Percentiles rank a stretch among this genome's conserved stretches.
Conservation (phyloP, 1,284 basidiomycete genomes). For the Pisolithus thermaeus region DNA sequence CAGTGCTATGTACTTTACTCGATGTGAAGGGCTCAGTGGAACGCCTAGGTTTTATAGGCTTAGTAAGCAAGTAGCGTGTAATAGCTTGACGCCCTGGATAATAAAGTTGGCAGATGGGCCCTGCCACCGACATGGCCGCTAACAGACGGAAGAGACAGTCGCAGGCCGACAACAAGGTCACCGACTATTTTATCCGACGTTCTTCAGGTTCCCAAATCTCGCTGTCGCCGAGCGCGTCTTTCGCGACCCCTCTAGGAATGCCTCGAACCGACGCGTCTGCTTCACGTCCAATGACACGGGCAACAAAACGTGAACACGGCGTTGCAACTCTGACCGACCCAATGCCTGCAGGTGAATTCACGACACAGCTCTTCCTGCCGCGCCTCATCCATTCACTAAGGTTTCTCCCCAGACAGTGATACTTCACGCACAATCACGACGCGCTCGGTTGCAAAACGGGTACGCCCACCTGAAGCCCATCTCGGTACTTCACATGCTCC, state of each 20-base stretch:
- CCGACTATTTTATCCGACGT: slow-evolving; percentile 24
- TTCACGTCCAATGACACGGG: slow-evolving; percentile 7
- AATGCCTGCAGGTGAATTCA: background rate
- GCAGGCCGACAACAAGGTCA: slow-evolving; percentile 17
- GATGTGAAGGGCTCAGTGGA: no score
- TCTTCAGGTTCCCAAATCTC: background rate
- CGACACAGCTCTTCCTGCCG: background rate
- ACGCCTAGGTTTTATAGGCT: no score
- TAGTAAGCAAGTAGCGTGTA: no score
- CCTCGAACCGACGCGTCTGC: slow-evolving; percentile 4
- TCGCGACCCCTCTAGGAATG: background rate
- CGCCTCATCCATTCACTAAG: background rate
- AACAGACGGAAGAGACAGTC: slow-evolving; percentile 1
- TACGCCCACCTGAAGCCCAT: slow-evolving; percentile 22
- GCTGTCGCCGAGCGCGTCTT: background rate
- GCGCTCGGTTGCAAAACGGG: slow-evolving; percentile 17
- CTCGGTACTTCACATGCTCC: background rate
- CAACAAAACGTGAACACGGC: slow-evolving; percentile 1
- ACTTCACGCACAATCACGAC: slow-evolving; percentile 10
- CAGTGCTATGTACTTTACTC: no score
- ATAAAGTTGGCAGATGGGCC: no score
- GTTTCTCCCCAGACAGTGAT: slow-evolving; percentile 2
- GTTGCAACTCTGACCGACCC: background rate
- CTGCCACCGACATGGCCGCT: no score
- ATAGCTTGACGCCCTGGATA: no score